Base-by-base conservation (phyloP, 441 rosid genomes). In the Erodium moschatum region DNA sequence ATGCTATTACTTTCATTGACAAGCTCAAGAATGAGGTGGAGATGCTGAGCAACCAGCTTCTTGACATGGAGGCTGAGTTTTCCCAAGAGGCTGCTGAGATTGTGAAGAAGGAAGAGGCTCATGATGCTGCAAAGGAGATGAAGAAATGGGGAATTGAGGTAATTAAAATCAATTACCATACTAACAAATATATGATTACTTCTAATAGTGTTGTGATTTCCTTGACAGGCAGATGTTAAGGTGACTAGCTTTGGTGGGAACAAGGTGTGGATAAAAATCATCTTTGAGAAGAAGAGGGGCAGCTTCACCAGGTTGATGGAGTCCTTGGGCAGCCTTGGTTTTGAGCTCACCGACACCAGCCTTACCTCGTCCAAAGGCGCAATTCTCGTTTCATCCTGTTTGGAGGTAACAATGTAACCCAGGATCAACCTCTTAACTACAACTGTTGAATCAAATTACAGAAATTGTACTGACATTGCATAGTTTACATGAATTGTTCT, bases 1-100 rank as follows among this genome's bases (percentile, higher is more conserved):
- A 90, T 72, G 91, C 98, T 0, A 83, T 87, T 21, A 81, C 82
- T 76, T 90, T 87, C 84, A 87, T 90, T 38, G 76, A 75, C 72
- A 82, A 81, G 78, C 85, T 90, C 76, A 78, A 85, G 79, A 78
- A 61, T 54, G 75, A 79, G 52, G 88, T 81, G 65, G 18, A 79
- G 68, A 72, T 15, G 75, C 89, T 88, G 10, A 70, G 75, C 18
- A 84, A 82, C 52, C 79, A 78, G 76, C 87, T 92, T 70, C 80
- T 71, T 24, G 89, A 85, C 72, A 77, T 82, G 77, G 91, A 87
- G 54, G 81, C 75, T 52, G 69, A 0, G 31, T 10, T 58, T 16
- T 52, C 71, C 6, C 77, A 79, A 69, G 83, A 75, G 13, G 73
- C 44, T 9, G 44, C 44, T 40, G 44, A 40, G 44, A 40, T 40